These are phyloP conservation scores for Lasiosphaeria miniovina DNA, from an alignment of 495 filamentous ascomycete species.

Conservation along the genomic window DNA sequence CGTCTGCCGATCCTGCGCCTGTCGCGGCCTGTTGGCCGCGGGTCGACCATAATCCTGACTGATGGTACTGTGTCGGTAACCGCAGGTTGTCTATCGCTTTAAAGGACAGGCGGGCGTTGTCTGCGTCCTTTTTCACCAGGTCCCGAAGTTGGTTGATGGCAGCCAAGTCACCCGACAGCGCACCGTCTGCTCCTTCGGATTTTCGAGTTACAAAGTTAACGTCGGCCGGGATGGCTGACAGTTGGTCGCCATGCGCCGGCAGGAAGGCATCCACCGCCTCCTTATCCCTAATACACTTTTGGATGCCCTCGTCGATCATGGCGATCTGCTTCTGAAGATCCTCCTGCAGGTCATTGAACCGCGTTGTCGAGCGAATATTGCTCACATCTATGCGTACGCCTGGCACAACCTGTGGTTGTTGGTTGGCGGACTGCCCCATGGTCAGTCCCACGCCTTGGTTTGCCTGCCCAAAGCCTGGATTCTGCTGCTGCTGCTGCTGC, in stretches of 20 bases:
- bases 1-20: slow-evolving; percentile 27
- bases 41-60: slow-evolving; percentile 53
- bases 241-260: slow-evolving; percentile 61
- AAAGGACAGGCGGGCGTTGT: slow-evolving; percentile 71
- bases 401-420: slow-evolving; percentile 53
- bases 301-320: slow-evolving; percentile 68
- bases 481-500: slow-evolving; percentile 28
- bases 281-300: slow-evolving; percentile 60
- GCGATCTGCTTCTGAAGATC: slow-evolving; percentile 75
- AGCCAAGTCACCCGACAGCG: slow-evolving; percentile 68
- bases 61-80: slow-evolving; percentile 70
- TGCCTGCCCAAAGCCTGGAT: neutral
- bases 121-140: slow-evolving; percentile 62
- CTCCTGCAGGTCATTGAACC: slow-evolving; percentile 84
- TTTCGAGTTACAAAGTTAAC: slow-evolving; percentile 71
- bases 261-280: slow-evolving; percentile 58
- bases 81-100: slow-evolving; percentile 73
- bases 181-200: slow-evolving; percentile 68
- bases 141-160: slow-evolving; percentile 64
- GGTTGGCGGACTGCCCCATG: slow-evolving; percentile 44
- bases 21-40: slow-evolving; percentile 33
- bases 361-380: slow-evolving; percentile 78
- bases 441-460: slow-evolving; percentile 23
- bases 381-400: slow-evolving; percentile 75
- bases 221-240: slow-evolving; percentile 66